Conservation (phyloP, 768 basidiomycete genomes). For the Pisolithus sp. region DNA sequence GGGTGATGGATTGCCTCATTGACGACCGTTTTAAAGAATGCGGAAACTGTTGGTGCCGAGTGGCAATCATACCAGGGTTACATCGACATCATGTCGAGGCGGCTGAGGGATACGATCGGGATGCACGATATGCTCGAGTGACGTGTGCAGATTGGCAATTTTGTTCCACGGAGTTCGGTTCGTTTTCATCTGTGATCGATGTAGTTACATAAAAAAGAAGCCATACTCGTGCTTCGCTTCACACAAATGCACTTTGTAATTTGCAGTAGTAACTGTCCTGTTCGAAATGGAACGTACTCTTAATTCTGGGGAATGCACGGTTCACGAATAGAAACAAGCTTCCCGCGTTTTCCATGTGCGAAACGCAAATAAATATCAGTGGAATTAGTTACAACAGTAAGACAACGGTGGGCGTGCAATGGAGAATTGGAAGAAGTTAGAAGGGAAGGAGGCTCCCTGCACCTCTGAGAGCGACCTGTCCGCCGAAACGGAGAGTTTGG, state of each 20-base stretch:
- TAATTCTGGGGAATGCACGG: too few relatives aligned
- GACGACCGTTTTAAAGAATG: slow-evolving; percentile 29
- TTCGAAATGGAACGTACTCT: too few relatives aligned
- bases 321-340: too few relatives aligned
- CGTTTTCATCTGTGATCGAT: too few relatives aligned
- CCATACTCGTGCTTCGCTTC: neutral
- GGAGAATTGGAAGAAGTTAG: slow-evolving; percentile 29
- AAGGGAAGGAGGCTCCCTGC: slow-evolving; percentile 79
- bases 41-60: slow-evolving; percentile 41
- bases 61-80: slow-evolving; percentile 65
- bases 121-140: slow-evolving; percentile 37
- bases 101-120: slow-evolving; percentile 60
- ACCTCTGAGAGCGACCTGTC: slow-evolving; percentile 74
- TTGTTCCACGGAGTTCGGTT: neutral
- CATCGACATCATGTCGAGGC: slow-evolving; percentile 67
- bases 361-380: neutral
- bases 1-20: slow-evolving; percentile 9
- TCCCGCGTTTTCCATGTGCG: too few relatives aligned
- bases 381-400: slow-evolving; percentile 1
- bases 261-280: neutral
- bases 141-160: neutral
- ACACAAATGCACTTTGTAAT: neutral
- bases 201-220: slow-evolving; percentile 1
- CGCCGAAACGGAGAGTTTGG: slow-evolving; percentile 75
- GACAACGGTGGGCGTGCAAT: neutral